Evolutionary conservation across 495 filamentous ascomycete species (phyloP).

Genomic region (Podospora sp.): DNA sequence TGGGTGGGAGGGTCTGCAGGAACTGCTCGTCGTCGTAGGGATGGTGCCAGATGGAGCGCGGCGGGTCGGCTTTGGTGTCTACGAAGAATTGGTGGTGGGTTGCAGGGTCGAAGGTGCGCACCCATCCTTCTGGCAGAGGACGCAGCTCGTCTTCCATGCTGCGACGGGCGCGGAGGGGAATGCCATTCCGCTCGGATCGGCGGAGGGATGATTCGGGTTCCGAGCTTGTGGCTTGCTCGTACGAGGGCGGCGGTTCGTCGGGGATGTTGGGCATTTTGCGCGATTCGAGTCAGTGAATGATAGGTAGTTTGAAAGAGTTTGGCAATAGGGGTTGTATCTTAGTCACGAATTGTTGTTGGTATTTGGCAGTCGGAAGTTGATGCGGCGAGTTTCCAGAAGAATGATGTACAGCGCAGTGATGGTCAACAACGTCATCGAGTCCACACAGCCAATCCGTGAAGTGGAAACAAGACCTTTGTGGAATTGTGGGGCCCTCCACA

Average conservation of each 20-base stretch:
- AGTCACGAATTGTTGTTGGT: too few relatives aligned
- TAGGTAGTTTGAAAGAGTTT: too few relatives aligned
- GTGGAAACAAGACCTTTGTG: neutral
- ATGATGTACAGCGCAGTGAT: too few relatives aligned
- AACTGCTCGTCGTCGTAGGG: slow-evolving; percentile 36
- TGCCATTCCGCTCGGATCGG: slow-evolving; percentile 24
- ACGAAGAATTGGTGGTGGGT: slow-evolving; percentile 40
- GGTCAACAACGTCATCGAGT: neutral
- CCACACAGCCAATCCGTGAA: neutral
- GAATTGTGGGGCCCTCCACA: neutral
- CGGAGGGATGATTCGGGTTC: slow-evolving; percentile 11
- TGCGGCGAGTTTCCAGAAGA: too few relatives aligned
- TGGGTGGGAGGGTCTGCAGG: slow-evolving; percentile 18
- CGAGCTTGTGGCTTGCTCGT: slow-evolving; percentile 24
- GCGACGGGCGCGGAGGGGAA: slow-evolving; percentile 32
- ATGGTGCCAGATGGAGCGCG: slow-evolving; percentile 38
- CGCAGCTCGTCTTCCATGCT: slow-evolving; percentile 42
- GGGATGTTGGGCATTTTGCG: slow-evolving; percentile 21
- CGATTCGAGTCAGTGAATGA: too few relatives aligned
- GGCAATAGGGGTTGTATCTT: too few relatives aligned
- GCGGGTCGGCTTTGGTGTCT: slow-evolving; percentile 30
- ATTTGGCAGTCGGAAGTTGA: too few relatives aligned
- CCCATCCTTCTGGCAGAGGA: slow-evolving; percentile 32
- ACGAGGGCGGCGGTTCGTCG: slow-evolving; percentile 22
- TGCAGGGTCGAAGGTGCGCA: slow-evolving; percentile 34